Base-by-base conservation (phyloP, 208 protist species). In the Crithidia fasciculata region DNA sequence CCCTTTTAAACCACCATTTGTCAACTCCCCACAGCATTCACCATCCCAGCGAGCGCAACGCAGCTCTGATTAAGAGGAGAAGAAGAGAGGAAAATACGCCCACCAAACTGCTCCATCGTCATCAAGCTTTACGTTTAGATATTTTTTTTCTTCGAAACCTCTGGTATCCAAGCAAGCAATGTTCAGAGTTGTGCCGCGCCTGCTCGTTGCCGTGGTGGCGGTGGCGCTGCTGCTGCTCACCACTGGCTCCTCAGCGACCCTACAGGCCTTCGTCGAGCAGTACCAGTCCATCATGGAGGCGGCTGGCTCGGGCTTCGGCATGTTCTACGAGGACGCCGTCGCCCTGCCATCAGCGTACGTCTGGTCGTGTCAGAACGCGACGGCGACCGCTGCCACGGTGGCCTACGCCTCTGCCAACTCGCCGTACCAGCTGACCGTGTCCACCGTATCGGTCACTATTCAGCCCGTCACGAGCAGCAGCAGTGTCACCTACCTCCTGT, bases 281-380 rank as follows among this genome's bases (percentile, higher is more conserved):
- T 78, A 78, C 50, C 64, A 68, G 55, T 9, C 58, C 5, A 71
- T 78, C 2, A 78, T 78, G 73, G 73, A 71, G 64, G 43, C 57
- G 50, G 55, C 73, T 9, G 73, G 73, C 8, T 12, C 40, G 4
- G 73, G 73, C 16, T 78, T 78, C 18, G 18, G 66, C 52, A 62
- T 68, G 73, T 41, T 72, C 16, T 78, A 72, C 41, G 57, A 69
- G 10, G 73, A 78, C 41, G 69, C 69, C 57, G 69, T 64, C 5
- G 49, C 64, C 19, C 73, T 60, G 52, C 73, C 73, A 4, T 19
- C 59, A 0, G 55, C 73, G 7, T 78, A 72, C 50, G 50, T 58
- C 57, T 78, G 73, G 73, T 43, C 40, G n/a, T 78, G 73, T 47
- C 53, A 49, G 36, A 43, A 45, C 40, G 73, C 28, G 19, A 37